Evolutionary conservation across 2,329 filamentous ascomycete species (phyloP), one percentile per base, ranked within the genome.

Genomic region (Triangularia verruculosa): DNA sequence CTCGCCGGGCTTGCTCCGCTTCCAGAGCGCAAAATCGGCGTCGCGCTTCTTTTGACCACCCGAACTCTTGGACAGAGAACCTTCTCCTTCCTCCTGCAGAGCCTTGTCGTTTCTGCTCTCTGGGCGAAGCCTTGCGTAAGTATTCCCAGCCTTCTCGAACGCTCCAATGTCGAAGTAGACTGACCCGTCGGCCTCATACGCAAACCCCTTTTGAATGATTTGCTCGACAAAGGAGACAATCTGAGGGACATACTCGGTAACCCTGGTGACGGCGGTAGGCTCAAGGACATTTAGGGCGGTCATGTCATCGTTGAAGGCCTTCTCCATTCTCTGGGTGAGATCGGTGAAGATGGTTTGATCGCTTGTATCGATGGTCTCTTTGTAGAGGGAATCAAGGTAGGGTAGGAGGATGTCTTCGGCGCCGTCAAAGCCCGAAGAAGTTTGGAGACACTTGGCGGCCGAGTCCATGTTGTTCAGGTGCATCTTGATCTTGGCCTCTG

Each of bases 1-100:
- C 80, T 98, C 94, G 52, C 94, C 94, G 13, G 91, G 86, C 78
- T 96, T 97, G 1, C 90, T 93, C 61, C 89, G 88, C 76, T 98
- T 98, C 93, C 93, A 97, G 1, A 98, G 80, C 0, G 93, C 93
- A 77, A 98, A 98, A 72, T 98, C 93, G 6, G 90, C 89, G 1
- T 88, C 81, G 24, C 86, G 88, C 61, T 89, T 87, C 80, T 98
- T 98, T 17, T 47, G 39, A 69, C 80, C 83, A 9, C 80, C 81
- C 0, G 83, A 72, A 64, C 80, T 81, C 72, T 86, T 87, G 0
- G 85, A 86, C 53, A 97, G 76, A 0, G 93, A 90, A 0, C 94
- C 94, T 74, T 98, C 95, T 9, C 94, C 94, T 70, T 98, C 94
- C 7, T 92, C 92, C 70, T 90, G 88, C 24, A 97, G 79, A 3